Base-by-base conservation (phyloP, 1,139 yeast species). In the Debaryomyces psychrophilus region DNA sequence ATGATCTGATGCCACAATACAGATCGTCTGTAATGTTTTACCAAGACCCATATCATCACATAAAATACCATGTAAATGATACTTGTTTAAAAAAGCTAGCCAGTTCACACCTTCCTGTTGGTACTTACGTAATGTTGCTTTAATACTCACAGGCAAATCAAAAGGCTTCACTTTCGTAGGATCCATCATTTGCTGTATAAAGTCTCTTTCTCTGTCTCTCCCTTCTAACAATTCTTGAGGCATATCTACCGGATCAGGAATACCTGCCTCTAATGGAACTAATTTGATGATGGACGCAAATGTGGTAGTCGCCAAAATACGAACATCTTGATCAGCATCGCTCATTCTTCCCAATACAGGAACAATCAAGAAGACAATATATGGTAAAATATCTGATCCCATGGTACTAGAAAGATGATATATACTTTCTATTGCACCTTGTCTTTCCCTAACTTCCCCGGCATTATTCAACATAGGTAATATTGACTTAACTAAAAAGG, bases 21-120 rank as follows among this genome's bases (percentile, higher is more conserved):
- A 95, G 60, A 95, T 90, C 0, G 99, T 92, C 67, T 95, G 99
- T 51, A 95, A 76, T 0, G 99, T 95, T 64, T 95, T 95, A 48
- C 99, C 99, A 31, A 95, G 77, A 9, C 99, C 99, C 99, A 95
- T 95, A 81, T 95, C 99, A 67, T 95, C 99, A 81, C 99, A 93
- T 43, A 95, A 73, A 59, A 95, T 90, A 43, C 99, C 99, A 68
- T 95, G 99, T 44, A 95, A 73, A 65, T 93, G 97, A 61, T 95
- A 95, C 60, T 89, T 89, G 70, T 93, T 95, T 60, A 95, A 77
- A 62, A 95, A 95, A 12, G 97, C 97, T 46, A 95, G 75, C 99
- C 99, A 95, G 63, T 93, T 95, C 37, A 95, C 95, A 65, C 99
- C 99, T 53, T 95, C 98, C 65, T 93, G 98, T 68, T 95, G 99